These are phyloP conservation scores for Millerozyma acaciae DNA, from an alignment of 805 yeast genomes.

Conservation along the genomic window DNA sequence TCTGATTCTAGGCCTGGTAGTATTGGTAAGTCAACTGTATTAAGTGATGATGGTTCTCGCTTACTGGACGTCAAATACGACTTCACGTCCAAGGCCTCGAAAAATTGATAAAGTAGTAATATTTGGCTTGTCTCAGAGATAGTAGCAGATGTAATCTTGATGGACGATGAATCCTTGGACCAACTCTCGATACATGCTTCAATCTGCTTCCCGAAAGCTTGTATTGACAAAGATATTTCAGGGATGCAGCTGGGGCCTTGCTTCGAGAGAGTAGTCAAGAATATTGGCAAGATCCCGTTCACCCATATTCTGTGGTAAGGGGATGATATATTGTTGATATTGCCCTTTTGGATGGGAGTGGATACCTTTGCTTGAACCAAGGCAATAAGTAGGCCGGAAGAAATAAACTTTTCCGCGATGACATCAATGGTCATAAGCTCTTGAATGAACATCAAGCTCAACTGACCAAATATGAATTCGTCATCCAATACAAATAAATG, in stretches of 20 bases:
- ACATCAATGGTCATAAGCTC: constrained; percentile 60
- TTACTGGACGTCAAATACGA: constrained; percentile 38
- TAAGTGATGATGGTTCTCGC: constrained; percentile 10
- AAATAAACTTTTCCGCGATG: constrained; percentile 64
- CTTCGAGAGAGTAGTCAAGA: constrained; percentile 54
- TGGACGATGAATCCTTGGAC: constrained; percentile 52
- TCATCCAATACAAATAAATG: constrained; percentile 56
- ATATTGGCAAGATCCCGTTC: constrained; percentile 72
- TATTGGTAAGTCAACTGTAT: constrained; percentile 23
- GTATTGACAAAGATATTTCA: constrained; percentile 60
- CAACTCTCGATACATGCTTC: constrained; percentile 62
- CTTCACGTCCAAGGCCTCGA: constrained; percentile 51
- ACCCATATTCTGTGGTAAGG: constrained; percentile 77
- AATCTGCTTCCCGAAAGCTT: constrained; percentile 64
- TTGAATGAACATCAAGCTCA: constrained; percentile 62
- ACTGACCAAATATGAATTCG: constrained; percentile 69
- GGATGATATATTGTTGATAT: constrained; percentile 48
- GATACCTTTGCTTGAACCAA: constrained; percentile 75
- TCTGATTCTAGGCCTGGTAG: constrained; percentile 62
- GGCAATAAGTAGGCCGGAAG: constrained; percentile 59
- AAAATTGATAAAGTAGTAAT: constrained; percentile 55
- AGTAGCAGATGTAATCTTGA: constrained; percentile 33
- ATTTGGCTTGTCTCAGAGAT: constrained; percentile 52
- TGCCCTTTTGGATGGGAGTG: constrained; percentile 60
- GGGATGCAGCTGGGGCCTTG: constrained; percentile 63